Evolutionary conservation across 371 early-diverging fungal species (phyloP), one percentile per base, ranked within the genome.

Genomic region (Rhizomucor miehei): DNA sequence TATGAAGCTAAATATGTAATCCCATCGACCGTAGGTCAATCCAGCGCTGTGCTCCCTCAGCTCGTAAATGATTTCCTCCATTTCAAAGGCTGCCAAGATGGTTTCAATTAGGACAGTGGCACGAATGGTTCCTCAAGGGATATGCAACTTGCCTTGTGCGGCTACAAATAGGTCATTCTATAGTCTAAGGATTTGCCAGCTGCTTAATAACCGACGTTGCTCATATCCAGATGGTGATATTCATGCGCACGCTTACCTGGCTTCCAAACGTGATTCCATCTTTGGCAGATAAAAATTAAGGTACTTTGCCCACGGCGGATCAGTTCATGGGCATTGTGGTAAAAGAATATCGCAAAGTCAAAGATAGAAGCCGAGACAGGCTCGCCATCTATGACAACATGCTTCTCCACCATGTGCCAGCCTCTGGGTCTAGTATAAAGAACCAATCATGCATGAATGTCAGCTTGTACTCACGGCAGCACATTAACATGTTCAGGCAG

Each of bases 31-130:
- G 74, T 96, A 97, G 90, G 96, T 97, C 51, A 97, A 84, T 6
- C 97, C 97, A 34, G 94, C 81, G 17, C 95, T 95, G 81, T 97
- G 97, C 25, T 95, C 89, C 62, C 95, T 89, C 57, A 97, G 77
- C 79, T 97, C 97, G 65, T 92, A 97, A 69, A 97, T 95, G 66
- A 97, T 94, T 73, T 97, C 97, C 52, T 97, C 97, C 97, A 97
- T 97, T 77, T 97, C 95, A 71, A 89, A 97, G 35, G 94, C 90
- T 14, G 94, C 97, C 54, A 92, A 73, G 66, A 97, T 94, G 53
- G 97, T 97, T 77, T 97, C 97, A 63, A 97, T 97, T 65, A 97
- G 76, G 39, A 94, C 94, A 14, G 97, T 97, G 29, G 84, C 96
- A 56, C 97, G 91, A 65, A 97, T 95, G 48, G 96, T 95, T 9